Evolutionary conservation across 1,284 basidiomycete species (phyloP), one percentile per base, ranked within the genome.

Genomic region (Pseudozyma tsukubaensis): DNA sequence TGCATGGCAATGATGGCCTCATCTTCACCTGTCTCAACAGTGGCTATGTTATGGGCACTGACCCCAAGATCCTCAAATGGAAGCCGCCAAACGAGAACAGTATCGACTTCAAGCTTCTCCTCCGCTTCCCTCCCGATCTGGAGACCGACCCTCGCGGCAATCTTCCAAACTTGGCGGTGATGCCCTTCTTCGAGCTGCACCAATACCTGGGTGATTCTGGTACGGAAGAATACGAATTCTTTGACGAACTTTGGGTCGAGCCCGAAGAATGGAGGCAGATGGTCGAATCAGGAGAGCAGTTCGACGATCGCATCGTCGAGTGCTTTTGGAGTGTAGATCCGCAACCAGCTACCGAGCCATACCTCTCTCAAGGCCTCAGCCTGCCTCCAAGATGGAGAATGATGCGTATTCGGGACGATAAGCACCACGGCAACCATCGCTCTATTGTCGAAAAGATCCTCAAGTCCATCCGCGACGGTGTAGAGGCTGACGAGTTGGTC

Each of bases 31-130:
- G 93, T 80, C 92, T 92, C 10, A 92, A 90, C 82, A 90, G 92
- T 6, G 90, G 90, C 0, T 99, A 99, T 79, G 87, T 89, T 4
- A 88, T 92, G n/a, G 96, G 93, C 0, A 99, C 97, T 11, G 96
- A 99, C 83, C 85, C 86, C 7, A 93, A 94, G 73, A 95, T 99
- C 40, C 77, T 84, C 62, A 99, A 99, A 85, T 99, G 97, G 97
- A 99, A 99, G 85, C 95, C 96, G 1, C 94, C 97, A 3, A 92
- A 92, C 3, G 97, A 99, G 82, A 99, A 99, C 85, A 94, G 94
- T 4, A 92, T 99, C 81, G 97, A 99, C 85, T 99, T 99, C 87
- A 94, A 94, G 83, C 90, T 99, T 13, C 89, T 95, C 55, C 88
- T 99, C 18, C 90, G 93, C 39, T 99, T 99, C 84, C 94, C 96